Evolutionary conservation across 768 basidiomycete genomes (phyloP), one percentile per base, ranked within the genome.

Genomic region (Suillus cothurnatus): DNA sequence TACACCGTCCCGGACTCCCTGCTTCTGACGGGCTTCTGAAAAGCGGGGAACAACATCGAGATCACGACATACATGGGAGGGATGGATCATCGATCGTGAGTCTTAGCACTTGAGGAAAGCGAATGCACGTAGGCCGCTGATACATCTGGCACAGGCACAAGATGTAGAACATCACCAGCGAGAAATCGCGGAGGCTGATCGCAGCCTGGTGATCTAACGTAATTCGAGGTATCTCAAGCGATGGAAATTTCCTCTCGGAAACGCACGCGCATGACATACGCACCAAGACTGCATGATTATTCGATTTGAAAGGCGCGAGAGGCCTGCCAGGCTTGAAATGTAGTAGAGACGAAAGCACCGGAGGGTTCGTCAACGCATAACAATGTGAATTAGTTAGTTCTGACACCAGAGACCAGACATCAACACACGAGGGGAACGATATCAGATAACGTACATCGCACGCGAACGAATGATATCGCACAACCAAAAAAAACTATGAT

Each of bases 131-230:
- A n/a, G 12, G 21, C 21, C 31, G 53, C 31, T 21, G 21, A 12
- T 21, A 19, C 21, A 55, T 55, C 32, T 3, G 53, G 32, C 12
- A 34, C 53, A 55, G 28, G 28, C 28, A 55, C 53, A 55, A 14
- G 53, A 55, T 34, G 58, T 39, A 59, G 36, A 58, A 38, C 56
- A 38, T 26, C 36, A 58, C 36, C 34, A 9, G 23, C 32, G 57
- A 39, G 26, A 21, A 53, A 64, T 53, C 36, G 23, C 59, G 56
- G 23, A 39, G 39, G 58, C 60, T 34, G 59, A 65, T 28, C 14
- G n/a, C 56, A 0, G 41, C 28, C 21, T 47, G 41, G 7, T 47
- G 38, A 52, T 59, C 52, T 32, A 31, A 53, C 52, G 28, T 53
- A 6, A 53, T 9, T 31, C 17, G 15, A 17, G 14, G 17, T 50